A percentile compares a stretch with the other conserved stretches of the same genome.
Evolutionary conservation across 441 rosid genomes (phyloP).

Genomic region (Viola pubescens): DNA sequence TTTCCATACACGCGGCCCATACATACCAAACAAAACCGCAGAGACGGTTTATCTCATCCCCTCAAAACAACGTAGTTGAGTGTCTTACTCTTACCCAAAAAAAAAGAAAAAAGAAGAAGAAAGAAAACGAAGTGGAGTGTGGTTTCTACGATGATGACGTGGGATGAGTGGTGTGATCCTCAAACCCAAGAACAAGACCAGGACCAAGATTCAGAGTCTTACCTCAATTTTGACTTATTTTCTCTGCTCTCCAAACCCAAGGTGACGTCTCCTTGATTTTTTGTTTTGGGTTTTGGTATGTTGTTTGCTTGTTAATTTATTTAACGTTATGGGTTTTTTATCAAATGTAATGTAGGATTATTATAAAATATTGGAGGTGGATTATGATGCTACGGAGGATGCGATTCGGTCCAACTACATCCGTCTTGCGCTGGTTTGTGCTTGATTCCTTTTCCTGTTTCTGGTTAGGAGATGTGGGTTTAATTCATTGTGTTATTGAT

Average conservation of each 20-base stretch:
- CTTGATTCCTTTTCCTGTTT: not conserved
- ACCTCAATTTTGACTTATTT: slow-evolving; percentile 54
- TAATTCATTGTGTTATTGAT: not conserved
- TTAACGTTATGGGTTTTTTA: not conserved
- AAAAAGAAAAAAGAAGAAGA: not conserved
- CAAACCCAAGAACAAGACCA: slow-evolving; percentile 24
- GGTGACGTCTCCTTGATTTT: slow-evolving; percentile 24
- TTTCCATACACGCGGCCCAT: too few relatives aligned
- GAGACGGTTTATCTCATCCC: not conserved
- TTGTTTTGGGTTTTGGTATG: not conserved
- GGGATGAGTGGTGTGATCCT: slow-evolving; percentile 28
- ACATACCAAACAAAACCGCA: too few relatives aligned
- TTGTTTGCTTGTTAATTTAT: not conserved
- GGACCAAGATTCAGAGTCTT: slow-evolving; percentile 14
- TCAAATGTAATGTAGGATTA: slow-evolving; percentile 48
- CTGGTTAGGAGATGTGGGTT: not conserved
- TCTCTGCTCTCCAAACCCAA: slow-evolving; percentile 55
- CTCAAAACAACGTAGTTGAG: too few relatives aligned
- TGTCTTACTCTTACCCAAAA: too few relatives aligned
- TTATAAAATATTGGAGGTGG: slow-evolving; percentile 77
- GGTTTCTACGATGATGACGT: slow-evolving; percentile 17
- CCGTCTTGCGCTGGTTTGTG: slow-evolving; percentile 75
- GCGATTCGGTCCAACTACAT: slow-evolving; percentile 81
- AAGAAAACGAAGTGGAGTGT: not conserved
- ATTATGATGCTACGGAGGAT: slow-evolving; percentile 72